phyloP scores from a whole-genome alignment of 2,329 filamentous ascomycete species.

The Aspergillus terreus region DNA sequence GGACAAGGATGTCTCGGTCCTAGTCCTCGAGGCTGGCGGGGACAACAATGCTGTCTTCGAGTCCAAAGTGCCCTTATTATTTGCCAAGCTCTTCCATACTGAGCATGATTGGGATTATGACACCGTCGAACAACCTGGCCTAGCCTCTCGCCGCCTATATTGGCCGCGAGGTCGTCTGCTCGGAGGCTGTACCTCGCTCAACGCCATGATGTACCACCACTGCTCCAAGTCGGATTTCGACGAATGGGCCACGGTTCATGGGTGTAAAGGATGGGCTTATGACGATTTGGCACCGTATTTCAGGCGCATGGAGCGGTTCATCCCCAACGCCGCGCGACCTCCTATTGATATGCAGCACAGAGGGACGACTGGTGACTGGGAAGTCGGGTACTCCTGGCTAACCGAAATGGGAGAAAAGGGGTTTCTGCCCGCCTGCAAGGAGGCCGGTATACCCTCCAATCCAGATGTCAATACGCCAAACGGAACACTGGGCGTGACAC shows the following conservation, averaged over 20 bases:
- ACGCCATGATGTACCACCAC: constrained; percentile 20
- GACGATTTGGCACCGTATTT: constrained; percentile 46
- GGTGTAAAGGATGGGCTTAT: constrained; percentile 38
- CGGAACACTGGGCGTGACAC: constrained; percentile 11
- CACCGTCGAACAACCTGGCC: constrained; percentile 13
- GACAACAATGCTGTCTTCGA: constrained; percentile 13
- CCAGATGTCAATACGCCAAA: constrained; percentile 11
- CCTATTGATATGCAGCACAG: constrained; percentile 10
- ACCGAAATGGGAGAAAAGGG: constrained; percentile 15
- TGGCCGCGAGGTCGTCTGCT: constrained; percentile 18
- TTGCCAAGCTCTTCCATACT: constrained; percentile 12
- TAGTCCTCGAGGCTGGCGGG: constrained; percentile 17
- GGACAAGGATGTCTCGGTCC: constrained; percentile 14
- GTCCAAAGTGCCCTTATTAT: constrained; percentile 13
- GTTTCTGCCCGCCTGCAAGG: constrained; percentile 11
- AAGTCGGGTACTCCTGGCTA: constrained; percentile 13
- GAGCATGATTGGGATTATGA: constrained; percentile 18
- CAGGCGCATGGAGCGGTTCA: constrained; percentile 20
- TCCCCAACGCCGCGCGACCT: constrained; percentile 10
- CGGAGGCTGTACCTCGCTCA: constrained; percentile 14
- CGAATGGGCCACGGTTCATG: constrained; percentile 12
- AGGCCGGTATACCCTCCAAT: constrained; percentile 7
- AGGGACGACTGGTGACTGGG: constrained; percentile 8
- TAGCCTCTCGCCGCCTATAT: constrained; percentile 12
- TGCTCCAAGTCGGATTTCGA: constrained; percentile 15